A percentile compares a stretch with the other conserved stretches of the same genome.
Evolutionary conservation across 2,329 filamentous ascomycete species (phyloP).

Genomic region (Cercospora zeina): DNA sequence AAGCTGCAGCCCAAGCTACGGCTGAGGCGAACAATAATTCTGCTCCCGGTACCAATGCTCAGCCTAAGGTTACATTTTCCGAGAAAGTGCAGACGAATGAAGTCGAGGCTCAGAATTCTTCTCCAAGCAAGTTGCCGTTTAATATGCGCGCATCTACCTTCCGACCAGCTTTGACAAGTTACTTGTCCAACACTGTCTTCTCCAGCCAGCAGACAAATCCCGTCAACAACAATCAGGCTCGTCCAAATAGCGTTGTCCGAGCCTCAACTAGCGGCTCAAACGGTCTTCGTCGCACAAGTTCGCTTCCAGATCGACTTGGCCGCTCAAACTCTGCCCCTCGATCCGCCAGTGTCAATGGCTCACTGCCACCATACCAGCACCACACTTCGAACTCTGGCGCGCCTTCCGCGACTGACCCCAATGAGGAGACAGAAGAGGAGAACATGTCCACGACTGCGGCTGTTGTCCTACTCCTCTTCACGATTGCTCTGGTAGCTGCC

Average conservation of each 20-base stretch:
- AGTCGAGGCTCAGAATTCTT: constrained; percentile 16
- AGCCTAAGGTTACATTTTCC: constrained; percentile 44
- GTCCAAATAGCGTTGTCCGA: constrained; percentile 23
- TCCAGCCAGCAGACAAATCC: constrained; percentile 42
- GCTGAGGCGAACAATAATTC: constrained; percentile 19
- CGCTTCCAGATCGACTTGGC: constrained; percentile 68
- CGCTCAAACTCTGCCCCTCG: constrained; percentile 30
- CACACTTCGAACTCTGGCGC: constrained; percentile 22
- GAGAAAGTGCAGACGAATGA: constrained; percentile 38
- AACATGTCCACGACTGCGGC: constrained; percentile 60
- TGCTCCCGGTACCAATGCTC: neutral
- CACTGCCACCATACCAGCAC: constrained; percentile 36
- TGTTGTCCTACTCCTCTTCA: constrained; percentile 56
- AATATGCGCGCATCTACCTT: constrained; percentile 52
- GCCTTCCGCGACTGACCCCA: constrained; percentile 16
- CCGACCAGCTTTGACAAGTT: constrained; percentile 62
- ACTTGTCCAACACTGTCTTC: constrained; percentile 72
- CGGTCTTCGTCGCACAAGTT: constrained; percentile 70
- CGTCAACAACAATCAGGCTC: constrained; percentile 20
- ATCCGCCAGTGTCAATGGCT: constrained; percentile 17
- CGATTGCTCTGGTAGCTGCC: constrained; percentile 60
- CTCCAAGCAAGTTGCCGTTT: constrained; percentile 34
- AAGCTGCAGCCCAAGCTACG: constrained; percentile 32
- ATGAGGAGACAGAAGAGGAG: constrained; percentile 38
- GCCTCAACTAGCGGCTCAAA: constrained; percentile 32